Conservation (phyloP, 1,284 basidiomycete genomes). For the Austropuccinia psidii region DNA sequence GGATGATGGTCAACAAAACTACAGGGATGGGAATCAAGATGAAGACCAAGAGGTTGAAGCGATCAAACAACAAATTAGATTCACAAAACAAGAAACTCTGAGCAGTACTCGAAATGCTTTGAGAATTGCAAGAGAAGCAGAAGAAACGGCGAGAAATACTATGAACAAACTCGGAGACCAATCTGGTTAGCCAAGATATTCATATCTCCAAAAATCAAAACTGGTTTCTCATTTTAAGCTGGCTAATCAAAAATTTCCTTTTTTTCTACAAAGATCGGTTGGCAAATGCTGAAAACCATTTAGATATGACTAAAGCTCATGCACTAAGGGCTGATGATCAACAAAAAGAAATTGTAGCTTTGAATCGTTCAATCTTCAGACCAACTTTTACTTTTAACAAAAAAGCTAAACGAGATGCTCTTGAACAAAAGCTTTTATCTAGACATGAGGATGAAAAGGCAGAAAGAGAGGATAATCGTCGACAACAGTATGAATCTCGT, state of each 20-base stretch:
- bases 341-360: slow-evolving; percentile 83
- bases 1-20: neutral
- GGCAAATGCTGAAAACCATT: slow-evolving; percentile 89
- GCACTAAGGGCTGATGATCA: slow-evolving; percentile 82
- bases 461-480: slow-evolving; percentile 74
- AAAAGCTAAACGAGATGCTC: slow-evolving; percentile 76
- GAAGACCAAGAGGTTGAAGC: slow-evolving; percentile 56
- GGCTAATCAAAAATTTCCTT: neutral
- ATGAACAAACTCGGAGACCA: slow-evolving; percentile 82
- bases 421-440: slow-evolving; percentile 76
- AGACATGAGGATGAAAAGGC: slow-evolving; percentile 82
- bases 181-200: slow-evolving; percentile 60
- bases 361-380: slow-evolving; percentile 91
- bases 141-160: slow-evolving; percentile 87
- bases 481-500: slow-evolving; percentile 78
- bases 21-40: neutral
- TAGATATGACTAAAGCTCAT: slow-evolving; percentile 87
- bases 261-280: slow-evolving; percentile 53
- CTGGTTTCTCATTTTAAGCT: neutral
- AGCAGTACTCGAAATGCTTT: slow-evolving; percentile 86
- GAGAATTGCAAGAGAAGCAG: slow-evolving; percentile 83
- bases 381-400: slow-evolving; percentile 86
- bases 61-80: slow-evolving; percentile 86
- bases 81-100: slow-evolving; percentile 86
- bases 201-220: neutral